phyloP scores from a whole-genome alignment of 2,329 filamentous ascomycete species.

The Calonectria naviculata region DNA sequence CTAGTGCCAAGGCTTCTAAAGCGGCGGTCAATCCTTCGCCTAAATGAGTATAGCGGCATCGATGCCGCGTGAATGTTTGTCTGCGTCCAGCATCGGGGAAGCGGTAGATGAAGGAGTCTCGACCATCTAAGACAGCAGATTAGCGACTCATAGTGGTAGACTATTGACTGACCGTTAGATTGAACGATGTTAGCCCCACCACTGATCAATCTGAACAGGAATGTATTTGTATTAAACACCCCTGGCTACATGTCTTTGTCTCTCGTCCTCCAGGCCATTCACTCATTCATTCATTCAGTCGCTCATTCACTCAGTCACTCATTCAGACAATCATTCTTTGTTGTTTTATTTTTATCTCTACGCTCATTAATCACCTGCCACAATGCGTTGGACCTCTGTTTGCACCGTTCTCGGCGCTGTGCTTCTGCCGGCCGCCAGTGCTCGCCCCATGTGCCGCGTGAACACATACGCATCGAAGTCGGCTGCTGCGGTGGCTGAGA shows the following conservation, averaged over 20 bases:
- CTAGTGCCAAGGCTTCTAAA: neutral
- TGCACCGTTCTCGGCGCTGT: constrained; percentile 18
- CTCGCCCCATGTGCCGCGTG: neutral
- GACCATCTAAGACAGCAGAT: neutral
- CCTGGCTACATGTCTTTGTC: neutral
- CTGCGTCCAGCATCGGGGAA: neutral
- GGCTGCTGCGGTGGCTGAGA: too few relatives aligned
- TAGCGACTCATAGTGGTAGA: neutral
- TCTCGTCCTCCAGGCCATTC: too few relatives aligned
- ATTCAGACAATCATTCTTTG: neutral
- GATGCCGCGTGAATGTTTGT: neutral
- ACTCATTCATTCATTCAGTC: too few relatives aligned
- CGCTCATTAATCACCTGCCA: neutral
- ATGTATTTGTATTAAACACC: neutral
- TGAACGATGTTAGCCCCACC: neutral
- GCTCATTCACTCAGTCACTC: neutral
- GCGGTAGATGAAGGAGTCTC: neutral
- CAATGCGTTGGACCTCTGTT: constrained; percentile 31
- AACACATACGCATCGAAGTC: too few relatives aligned
- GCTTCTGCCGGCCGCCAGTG: constrained; percentile 17
- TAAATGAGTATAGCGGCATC: neutral
- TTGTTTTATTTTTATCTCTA: neutral
- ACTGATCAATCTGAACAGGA: neutral
- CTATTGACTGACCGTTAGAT: neutral
- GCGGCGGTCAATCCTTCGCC: neutral